These are phyloP conservation scores for Chlorella vulgaris DNA, from an alignment of 139 green algal genomes.

Conservation along the genomic window DNA sequence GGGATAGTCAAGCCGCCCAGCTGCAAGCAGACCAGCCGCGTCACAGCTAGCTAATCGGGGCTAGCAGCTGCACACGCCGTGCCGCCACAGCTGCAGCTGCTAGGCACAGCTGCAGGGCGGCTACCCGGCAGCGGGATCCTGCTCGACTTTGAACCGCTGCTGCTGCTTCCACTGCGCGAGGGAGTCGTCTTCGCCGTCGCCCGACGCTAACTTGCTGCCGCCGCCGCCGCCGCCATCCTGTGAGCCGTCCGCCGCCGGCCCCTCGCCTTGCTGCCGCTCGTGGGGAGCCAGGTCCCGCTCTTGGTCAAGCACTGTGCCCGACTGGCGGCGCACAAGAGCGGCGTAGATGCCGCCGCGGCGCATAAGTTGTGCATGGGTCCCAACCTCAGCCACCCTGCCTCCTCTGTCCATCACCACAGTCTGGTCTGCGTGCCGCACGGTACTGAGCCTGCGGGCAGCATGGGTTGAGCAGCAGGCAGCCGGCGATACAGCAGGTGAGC, in stretches of 20 bases:
- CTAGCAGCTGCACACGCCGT: too few relatives aligned
- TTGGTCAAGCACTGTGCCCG: constrained; percentile 28
- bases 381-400: constrained; percentile 68
- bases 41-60: too few relatives aligned
- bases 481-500: too few relatives aligned
- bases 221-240: not conserved
- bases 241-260: not conserved
- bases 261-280: constrained; percentile 17
- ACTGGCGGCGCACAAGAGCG: constrained; percentile 47
- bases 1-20: too few relatives aligned
- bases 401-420: constrained; percentile 83
- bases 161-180: constrained; percentile 26
- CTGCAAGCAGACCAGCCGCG: too few relatives aligned
- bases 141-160: constrained; percentile 9
- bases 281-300: constrained; percentile 37
- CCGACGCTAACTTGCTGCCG: not conserved
- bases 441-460: constrained; percentile 72
- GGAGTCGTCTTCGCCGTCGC: not conserved
- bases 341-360: constrained; percentile 42
- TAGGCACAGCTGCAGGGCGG: too few relatives aligned
- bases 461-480: too few relatives aligned
- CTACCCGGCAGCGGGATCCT: too few relatives aligned
- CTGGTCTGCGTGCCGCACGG: constrained; percentile 73
- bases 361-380: constrained; percentile 69
- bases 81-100: too few relatives aligned